Base-by-base conservation (phyloP, 164 flowering plant species). In the Vitis labrusca region DNA sequence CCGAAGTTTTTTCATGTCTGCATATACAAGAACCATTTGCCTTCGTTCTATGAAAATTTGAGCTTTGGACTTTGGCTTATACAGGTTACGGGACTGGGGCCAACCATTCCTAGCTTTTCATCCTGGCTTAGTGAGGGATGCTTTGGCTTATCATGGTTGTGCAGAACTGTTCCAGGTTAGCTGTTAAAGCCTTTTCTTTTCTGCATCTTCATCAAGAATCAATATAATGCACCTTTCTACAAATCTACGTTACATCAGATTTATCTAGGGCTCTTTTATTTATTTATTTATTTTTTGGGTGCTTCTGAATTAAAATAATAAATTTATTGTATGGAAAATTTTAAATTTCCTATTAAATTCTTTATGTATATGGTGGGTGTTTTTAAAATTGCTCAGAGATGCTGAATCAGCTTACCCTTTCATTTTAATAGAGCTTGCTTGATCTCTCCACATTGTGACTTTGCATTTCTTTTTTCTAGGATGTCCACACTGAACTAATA, bases 121-220 rank as follows among this genome's bases (percentile, higher is more conserved):
- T 81, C 94, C 98, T 69, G 98, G 99, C 67, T 80, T 96, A 55
- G 78, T 80, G 62, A 88, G 99, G 73, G 93, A 89, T 16, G 73
- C 84, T 29, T 84, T 96, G 73, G 99, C 99, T 50, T 93, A 90
- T 76, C 94, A 96, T 86, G 99, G 99, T 13, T 96, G 99, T 81
- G 97, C 97, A 54, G 99, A 96, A 74, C 93, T 96, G 69, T 96
- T 93, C 68, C 99, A 96, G 99, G 99, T 89, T 68, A 32, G 12
- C 19, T 58, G 10, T 65, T 72, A 15, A 53, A 62, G 37, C 47
- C 56, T 58, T 70, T 59, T 13, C 5, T 27, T 44, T 50, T 64
- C 30, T 44, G 2, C 27, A 50, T 44, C 59, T 12, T 55, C 49
- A 16, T 23, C 51, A 29, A 14, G 68, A n/a, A 23, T 51, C 14